phyloP scores from a whole-genome alignment of 2,329 filamentous ascomycete genomes.

The Trichoderma atrobrunneum region DNA sequence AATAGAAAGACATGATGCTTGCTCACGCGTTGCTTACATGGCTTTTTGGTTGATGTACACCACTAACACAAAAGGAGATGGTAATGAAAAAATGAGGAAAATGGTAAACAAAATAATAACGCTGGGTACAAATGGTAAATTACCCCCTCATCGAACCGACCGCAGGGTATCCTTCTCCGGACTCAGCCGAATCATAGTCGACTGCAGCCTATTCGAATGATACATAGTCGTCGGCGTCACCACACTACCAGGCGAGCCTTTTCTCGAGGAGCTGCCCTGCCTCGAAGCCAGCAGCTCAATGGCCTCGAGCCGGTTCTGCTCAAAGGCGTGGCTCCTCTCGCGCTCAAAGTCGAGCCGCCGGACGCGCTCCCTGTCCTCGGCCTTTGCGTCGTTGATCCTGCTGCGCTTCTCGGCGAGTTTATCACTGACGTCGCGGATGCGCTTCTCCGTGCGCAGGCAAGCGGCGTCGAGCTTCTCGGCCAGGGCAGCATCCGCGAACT shows the following conservation, averaged over 20 bases:
- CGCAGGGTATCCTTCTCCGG: constrained; percentile 25
- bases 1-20: not conserved
- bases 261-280: constrained; percentile 28
- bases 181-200: constrained; percentile 24
- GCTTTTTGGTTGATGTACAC: not conserved
- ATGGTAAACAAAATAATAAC: not conserved
- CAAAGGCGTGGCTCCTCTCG: constrained; percentile 49
- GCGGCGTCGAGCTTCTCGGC: constrained; percentile 49
- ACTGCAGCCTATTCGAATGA: constrained; percentile 21
- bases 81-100: not conserved
- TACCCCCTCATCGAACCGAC: constrained; percentile 9
- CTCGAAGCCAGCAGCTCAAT: constrained; percentile 38
- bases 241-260: constrained; percentile 32
- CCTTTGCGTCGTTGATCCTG: constrained; percentile 42
- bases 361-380: constrained; percentile 44
- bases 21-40: constrained; percentile 6
- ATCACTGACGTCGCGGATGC: constrained; percentile 39
- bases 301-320: constrained; percentile 47
- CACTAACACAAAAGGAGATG: not conserved
- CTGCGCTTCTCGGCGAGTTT: constrained; percentile 40
- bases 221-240: constrained; percentile 21
- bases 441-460: constrained; percentile 45
- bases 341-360: constrained; percentile 45
- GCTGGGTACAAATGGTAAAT: not conserved
- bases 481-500: constrained; percentile 38